Evolutionary conservation across 2,329 filamentous ascomycete genomes (phyloP).

Genomic region (Diplodia seriata): DNA sequence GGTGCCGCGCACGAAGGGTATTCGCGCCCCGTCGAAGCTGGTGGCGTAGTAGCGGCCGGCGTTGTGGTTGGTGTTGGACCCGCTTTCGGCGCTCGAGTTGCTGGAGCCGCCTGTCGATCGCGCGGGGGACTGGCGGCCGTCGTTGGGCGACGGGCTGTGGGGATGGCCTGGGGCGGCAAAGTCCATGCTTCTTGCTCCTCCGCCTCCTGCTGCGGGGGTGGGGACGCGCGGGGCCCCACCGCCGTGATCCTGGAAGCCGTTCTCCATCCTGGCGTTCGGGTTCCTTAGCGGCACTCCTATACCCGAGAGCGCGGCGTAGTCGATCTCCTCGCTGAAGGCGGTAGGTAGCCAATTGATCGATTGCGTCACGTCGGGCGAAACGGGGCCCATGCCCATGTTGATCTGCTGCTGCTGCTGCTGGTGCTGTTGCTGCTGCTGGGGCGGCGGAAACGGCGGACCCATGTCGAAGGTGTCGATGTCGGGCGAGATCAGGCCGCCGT

Average conservation of each 20-base stretch:
- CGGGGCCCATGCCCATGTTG: not conserved
- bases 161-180: not conserved
- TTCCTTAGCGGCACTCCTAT: slow-evolving; percentile 11
- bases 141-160: not conserved
- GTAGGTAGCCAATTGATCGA: slow-evolving; percentile 26
- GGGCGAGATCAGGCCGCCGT: slow-evolving; percentile 8
- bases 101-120: slow-evolving; percentile 5
- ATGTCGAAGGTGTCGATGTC: slow-evolving; percentile 23
- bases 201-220: not conserved
- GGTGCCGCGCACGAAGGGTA: slow-evolving; percentile 23
- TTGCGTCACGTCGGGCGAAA: not conserved
- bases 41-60: slow-evolving; percentile 6
- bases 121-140: not conserved
- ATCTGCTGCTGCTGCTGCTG: not conserved
- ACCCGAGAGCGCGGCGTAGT: slow-evolving; percentile 21
- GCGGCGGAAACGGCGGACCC: slow-evolving; percentile 9
- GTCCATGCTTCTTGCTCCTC: not conserved
- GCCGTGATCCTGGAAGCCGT: not conserved
- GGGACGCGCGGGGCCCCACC: not conserved
- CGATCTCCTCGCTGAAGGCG: slow-evolving; percentile 23
- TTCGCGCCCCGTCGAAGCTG: slow-evolving; percentile 16
- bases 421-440: not conserved
- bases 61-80: too few species aligned
- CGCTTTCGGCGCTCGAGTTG: slow-evolving; percentile 13
- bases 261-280: not conserved